Evolutionary conservation across 169 alveolate genomes (phyloP), one percentile per base, ranked within the genome.

Genomic region (Plasmodium gonderi): DNA sequence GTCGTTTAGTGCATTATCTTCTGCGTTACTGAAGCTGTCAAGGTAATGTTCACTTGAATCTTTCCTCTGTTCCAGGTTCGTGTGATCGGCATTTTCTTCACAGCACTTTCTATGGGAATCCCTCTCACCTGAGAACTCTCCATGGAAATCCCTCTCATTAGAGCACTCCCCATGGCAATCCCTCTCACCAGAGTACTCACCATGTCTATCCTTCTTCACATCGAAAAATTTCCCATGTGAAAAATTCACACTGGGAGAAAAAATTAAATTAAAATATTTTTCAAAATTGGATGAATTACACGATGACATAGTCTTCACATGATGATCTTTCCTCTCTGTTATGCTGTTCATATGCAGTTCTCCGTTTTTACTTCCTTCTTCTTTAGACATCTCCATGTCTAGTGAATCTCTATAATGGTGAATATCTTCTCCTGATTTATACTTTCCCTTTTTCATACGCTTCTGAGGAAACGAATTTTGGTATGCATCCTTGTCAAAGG

Each of bases 251-350:
- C 20, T 64, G 17, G 75, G 23, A 26, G 94, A 67, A 65, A 78
- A 45, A 45, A 90, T 45, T n/a, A 65, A 78, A 49, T 47, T 90
- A 79, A 78, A 67, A 79, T 90, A 90, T 49, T 47, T 90, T 40
- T 90, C 91, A 77, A 90, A 60, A 40, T 90, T 90, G 29, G 94
- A 64, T 33, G 91, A 78, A 69, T 75, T 74, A 26, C 31, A 54
- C 7, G 87, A 38, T 74, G 68, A 38, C 4, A 69, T 11, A 47
- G 51, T 82, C 44, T 51, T 75, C 29, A 3, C 79, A 11, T 31
- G 42, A 14, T 33, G 31, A 4, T 72, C 78, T 38, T 45, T 72
- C 7, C 3, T 20, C 23, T 79, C 33, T 31, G 11, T 47, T n/a
- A n/a, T n/a, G n/a, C 9, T 54, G 6, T 26, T 79, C 33, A 31